phyloP scores from a whole-genome alignment of 2,329 filamentous ascomycete species.

The Aureobasidium sp. region DNA sequence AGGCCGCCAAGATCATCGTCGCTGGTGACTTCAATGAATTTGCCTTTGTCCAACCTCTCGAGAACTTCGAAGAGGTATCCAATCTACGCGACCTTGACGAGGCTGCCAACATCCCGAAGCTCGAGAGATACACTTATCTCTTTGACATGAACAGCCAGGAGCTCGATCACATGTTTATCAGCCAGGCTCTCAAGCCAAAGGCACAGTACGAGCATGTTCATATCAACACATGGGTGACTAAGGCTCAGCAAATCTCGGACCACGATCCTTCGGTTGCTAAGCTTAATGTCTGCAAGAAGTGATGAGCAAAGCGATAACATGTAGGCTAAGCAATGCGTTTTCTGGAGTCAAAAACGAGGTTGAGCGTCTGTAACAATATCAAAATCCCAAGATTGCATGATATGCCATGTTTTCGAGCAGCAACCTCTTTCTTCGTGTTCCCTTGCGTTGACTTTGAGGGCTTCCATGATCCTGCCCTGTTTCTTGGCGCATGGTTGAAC shows the following conservation, averaged over 20 bases:
- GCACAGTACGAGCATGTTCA: conserved; percentile 57
- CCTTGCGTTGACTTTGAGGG: too few species aligned
- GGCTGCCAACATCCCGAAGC: conserved; percentile 40
- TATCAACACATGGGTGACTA: conserved; percentile 58
- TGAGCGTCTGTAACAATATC: too few species aligned
- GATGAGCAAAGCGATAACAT: too few species aligned
- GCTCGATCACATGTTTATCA: conserved; percentile 62
- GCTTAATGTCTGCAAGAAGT: conserved; percentile 47
- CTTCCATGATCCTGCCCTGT: too few species aligned
- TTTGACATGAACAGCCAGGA: conserved; percentile 62
- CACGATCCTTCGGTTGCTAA: conserved; percentile 60
- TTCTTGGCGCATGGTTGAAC: background rate
- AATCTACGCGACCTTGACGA: conserved; percentile 55
- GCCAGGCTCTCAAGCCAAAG: conserved; percentile 38
- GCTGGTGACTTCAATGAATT: conserved; percentile 70
- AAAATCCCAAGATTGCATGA: too few species aligned
- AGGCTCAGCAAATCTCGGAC: conserved; percentile 51
- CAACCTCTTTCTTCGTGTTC: too few species aligned
- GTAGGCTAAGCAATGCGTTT: too few species aligned
- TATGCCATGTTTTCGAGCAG: too few species aligned
- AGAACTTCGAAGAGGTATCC: conserved; percentile 44
- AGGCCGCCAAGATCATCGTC: conserved; percentile 48
- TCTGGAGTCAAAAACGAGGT: too few species aligned
- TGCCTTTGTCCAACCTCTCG: conserved; percentile 50
- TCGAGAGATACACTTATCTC: conserved; percentile 62